These are phyloP conservation scores for Penicillium sclerotigenum DNA, from an alignment of 2,329 filamentous ascomycete species.

Conservation along the genomic window DNA sequence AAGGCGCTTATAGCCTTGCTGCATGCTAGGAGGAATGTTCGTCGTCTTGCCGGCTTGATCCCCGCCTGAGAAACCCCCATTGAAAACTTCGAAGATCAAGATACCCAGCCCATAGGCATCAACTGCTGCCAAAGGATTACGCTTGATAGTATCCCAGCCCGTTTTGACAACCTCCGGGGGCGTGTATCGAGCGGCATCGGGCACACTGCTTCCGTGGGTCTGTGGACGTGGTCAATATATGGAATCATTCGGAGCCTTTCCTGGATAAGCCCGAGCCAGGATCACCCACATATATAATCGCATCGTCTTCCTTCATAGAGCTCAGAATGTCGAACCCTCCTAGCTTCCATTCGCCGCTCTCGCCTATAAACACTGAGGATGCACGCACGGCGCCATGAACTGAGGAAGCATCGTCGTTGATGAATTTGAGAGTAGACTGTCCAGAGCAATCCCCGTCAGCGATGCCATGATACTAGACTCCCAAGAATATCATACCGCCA, in stretches of 20 bases:
- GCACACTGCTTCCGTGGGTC: conserved; percentile 83
- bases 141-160: conserved; percentile 91
- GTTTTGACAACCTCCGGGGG: conserved; percentile 80
- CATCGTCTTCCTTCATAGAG: conserved; percentile 93
- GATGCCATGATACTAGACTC: background rate
- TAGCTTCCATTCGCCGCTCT: conserved; percentile 97
- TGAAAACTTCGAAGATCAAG: conserved; percentile 87
- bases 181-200: conserved; percentile 78
- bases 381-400: conserved; percentile 85
- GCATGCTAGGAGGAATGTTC: conserved; percentile 81
- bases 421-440: conserved; percentile 87
- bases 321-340: conserved; percentile 91
- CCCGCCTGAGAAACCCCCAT: conserved; percentile 70
- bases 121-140: conserved; percentile 72
- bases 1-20: conserved; percentile 84
- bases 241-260: background rate
- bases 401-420: conserved; percentile 88
- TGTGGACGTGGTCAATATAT: conserved; percentile 39
- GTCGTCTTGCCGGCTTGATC: conserved; percentile 85
- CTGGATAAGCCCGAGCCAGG: background rate
- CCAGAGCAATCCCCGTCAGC: background rate
- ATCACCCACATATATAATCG: conserved; percentile 71
- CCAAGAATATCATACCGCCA: conserved; percentile 60
- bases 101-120: conserved; percentile 86
- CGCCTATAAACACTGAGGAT: conserved; percentile 85